Evolutionary conservation across 192 early-diverging fungal species (phyloP), one percentile per base, ranked within the genome.

Genomic region (Chytriomyces confervae): DNA sequence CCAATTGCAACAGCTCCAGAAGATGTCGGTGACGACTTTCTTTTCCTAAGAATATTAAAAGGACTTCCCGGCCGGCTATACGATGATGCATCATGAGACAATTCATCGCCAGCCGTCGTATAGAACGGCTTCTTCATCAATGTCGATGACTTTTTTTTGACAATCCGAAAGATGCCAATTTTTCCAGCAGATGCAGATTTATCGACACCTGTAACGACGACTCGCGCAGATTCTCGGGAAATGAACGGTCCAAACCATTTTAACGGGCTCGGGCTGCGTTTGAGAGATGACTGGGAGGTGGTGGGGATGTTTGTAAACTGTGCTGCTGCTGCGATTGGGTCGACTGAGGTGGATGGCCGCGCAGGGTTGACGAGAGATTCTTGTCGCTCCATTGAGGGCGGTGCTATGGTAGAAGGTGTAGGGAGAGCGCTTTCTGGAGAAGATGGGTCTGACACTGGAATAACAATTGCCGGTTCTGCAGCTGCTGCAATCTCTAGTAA

Each of bases 201-300:
- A 43, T 76, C 74, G 11, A 66, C 74, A 1, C 36, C 36, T 36
- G 36, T 36, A 36, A 36, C 36, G 36, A 36, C 36, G 36, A 36
- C 36, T 11, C 74, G 74, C 6, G 74, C 63, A 6, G 74, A 50
- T 13, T 76, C 74, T 16, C 74, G 74, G n/a, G 74, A 76, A 24
- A 76, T 76, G 63, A 76, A 66, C 5, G 74, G 74, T 1, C 29
- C 74, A 36, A 66, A 76, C 74, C 74, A 76, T 62, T 76, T 76
- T 6, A 66, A 46, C 23, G 61, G 74, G 29, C 62, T 76, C 50
- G 74, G 29, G 47, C 46, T 49, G 49, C 74, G 43, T 53, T 60
- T 72, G 45, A 20, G 46, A 10, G n/a, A 9, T 11, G 20, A 18
- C 16, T 7, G 53, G 20, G 53, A 57, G 20, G 53, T 57, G 53